These are phyloP conservation scores for Aspergillus bertholletiae DNA, from an alignment of 495 filamentous ascomycete species.

Conservation along the genomic window DNA sequence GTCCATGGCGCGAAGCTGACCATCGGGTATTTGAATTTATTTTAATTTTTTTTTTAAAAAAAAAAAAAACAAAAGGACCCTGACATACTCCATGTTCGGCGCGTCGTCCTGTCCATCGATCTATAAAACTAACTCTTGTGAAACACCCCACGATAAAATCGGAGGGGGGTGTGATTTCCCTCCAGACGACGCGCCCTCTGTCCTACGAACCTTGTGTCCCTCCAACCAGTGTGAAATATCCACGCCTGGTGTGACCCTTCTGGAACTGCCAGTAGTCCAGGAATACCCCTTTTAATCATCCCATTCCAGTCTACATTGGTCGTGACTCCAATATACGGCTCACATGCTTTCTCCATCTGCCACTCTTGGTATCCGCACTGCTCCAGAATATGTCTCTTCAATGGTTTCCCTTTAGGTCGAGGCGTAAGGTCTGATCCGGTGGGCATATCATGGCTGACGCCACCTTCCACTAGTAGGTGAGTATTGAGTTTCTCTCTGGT, in stretches of 20 bases:
- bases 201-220: not conserved
- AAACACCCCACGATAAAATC: too few species aligned
- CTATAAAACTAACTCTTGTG: not conserved
- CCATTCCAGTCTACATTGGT: not conserved
- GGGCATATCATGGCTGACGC: conserved; percentile 19
- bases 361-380: not conserved
- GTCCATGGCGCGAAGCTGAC: not conserved
- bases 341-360: conserved; percentile 18
- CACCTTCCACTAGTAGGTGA: conserved; percentile 5
- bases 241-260: not conserved
- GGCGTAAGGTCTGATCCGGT: conserved; percentile 34
- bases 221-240: not conserved
- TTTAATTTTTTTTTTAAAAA: too few species aligned
- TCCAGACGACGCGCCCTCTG: not conserved
- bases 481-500: not conserved
- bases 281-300: not conserved
- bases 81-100: not conserved
- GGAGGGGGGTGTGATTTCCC: too few species aligned
- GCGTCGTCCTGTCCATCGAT: not conserved
- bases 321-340: not conserved
- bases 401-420: conserved; percentile 22
- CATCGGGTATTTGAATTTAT: too few species aligned
- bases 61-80: too few species aligned
- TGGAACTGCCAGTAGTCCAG: not conserved
- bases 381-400: conserved; percentile 6